Evolutionary conservation across 2,329 filamentous ascomycete genomes (phyloP).

Genomic region (Nothophaeocryptopus gaeumannii): DNA sequence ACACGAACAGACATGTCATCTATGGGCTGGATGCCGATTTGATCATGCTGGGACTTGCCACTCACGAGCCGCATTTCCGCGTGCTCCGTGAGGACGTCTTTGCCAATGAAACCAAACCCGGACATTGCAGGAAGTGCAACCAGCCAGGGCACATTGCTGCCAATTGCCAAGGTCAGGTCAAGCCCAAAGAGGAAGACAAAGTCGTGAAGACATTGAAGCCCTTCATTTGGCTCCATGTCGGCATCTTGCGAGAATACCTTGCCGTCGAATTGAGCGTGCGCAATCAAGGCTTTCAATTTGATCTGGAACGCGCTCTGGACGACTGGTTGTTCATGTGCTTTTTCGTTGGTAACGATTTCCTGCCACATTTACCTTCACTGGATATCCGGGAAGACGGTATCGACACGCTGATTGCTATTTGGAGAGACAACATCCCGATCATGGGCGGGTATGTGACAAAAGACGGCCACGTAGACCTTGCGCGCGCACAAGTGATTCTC

Average conservation of each 20-base stretch:
- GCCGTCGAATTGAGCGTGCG: slow-evolving; percentile 84
- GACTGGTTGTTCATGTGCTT: slow-evolving; percentile 99
- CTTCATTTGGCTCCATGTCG: slow-evolving; percentile 97
- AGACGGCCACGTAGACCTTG: slow-evolving; percentile 86
- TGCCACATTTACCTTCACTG: slow-evolving; percentile 93
- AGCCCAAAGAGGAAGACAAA: slow-evolving; percentile 71
- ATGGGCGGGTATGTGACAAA: slow-evolving; percentile 98
- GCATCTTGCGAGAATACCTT: slow-evolving; percentile 86
- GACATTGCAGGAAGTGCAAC: slow-evolving; percentile 82
- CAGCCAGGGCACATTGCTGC: slow-evolving; percentile 88
- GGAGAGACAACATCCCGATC: slow-evolving; percentile 83
- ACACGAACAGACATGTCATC: slow-evolving; percentile 75
- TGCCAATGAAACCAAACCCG: slow-evolving; percentile 77
- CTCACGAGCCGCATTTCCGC: slow-evolving; percentile 95
- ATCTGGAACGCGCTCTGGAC: slow-evolving; percentile 89
- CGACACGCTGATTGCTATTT: slow-evolving; percentile 92
- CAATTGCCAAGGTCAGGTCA: slow-evolving; percentile 76
- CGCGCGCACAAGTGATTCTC: slow-evolving; percentile 82
- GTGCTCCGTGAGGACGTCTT: slow-evolving; percentile 97
- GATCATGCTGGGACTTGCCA: slow-evolving; percentile 96
- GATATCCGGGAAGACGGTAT: slow-evolving; percentile 98
- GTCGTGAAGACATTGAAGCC: slow-evolving; percentile 86
- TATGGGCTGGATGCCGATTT: slow-evolving; percentile 97
- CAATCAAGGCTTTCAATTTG: slow-evolving; percentile 79
- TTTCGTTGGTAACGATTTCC: slow-evolving; percentile 97